Percentiles rank a stretch among this genome's conserved stretches.
These are phyloP conservation scores for Diplodia scrobiculata DNA, from an alignment of 2,329 filamentous ascomycete species.

Conservation along the genomic window DNA sequence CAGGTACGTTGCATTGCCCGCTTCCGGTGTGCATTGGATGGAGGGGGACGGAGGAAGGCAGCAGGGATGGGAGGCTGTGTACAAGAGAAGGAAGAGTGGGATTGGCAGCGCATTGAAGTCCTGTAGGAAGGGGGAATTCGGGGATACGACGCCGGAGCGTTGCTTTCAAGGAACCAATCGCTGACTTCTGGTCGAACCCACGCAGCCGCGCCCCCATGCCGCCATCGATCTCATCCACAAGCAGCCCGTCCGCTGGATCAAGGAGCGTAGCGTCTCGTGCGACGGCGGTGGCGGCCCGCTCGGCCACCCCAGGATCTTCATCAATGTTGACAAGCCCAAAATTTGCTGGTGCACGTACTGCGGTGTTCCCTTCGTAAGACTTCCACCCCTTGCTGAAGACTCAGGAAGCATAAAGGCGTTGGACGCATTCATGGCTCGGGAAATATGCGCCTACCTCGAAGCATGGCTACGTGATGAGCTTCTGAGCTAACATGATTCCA, in stretches of 20 bases:
- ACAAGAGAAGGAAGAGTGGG: background rate
- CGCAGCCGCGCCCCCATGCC: constrained; percentile 80
- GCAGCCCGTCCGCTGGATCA: constrained; percentile 89
- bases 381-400: constrained; percentile 30
- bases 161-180: constrained; percentile 24
- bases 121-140: constrained; percentile 8
- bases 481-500: constrained; percentile 27
- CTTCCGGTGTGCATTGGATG: background rate
- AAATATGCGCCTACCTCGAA: background rate
- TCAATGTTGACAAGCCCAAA: constrained; percentile 97
- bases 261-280: constrained; percentile 78
- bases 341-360: constrained; percentile 91
- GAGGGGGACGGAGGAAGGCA: background rate
- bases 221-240: constrained; percentile 96
- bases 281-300: constrained; percentile 89
- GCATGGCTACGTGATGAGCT: background rate
- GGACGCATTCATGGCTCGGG: background rate
- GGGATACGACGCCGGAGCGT: background rate
- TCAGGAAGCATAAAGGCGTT: background rate
- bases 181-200: constrained; percentile 34
- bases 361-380: constrained; percentile 83
- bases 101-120: constrained; percentile 5
- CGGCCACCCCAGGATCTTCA: constrained; percentile 91
- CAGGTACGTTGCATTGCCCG: constrained; percentile 65
- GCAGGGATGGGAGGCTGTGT: background rate